A percentile compares a stretch with the other conserved stretches of the same genome.
Evolutionary conservation across 495 filamentous ascomycete species (phyloP).

Genomic region (Penicillium alfredii): DNA sequence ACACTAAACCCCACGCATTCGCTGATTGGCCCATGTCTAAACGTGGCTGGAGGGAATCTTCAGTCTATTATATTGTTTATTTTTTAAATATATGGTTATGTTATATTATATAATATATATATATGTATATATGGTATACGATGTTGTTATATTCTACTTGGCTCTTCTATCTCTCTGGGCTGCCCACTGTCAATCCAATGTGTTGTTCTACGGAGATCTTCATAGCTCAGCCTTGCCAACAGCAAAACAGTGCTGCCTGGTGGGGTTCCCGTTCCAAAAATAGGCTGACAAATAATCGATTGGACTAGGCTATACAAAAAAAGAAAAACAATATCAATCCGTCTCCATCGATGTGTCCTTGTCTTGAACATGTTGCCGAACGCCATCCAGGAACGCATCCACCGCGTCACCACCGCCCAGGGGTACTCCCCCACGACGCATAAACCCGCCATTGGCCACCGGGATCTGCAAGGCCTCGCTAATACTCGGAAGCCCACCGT

Average conservation of each 20-base stretch:
- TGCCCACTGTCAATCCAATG: too few species aligned
- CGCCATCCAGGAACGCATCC: constrained; percentile 81
- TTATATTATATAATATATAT: too few species aligned
- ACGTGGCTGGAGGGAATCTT: too few species aligned
- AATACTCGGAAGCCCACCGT: constrained; percentile 88
- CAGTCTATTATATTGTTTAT: too few species aligned
- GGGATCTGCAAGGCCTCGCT: constrained; percentile 76
- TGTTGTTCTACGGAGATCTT: too few species aligned
- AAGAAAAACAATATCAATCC: too few species aligned
- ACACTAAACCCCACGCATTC: too few species aligned
- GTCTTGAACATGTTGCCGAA: constrained; percentile 65
- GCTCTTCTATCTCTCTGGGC: too few species aligned
- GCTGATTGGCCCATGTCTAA: too few species aligned
- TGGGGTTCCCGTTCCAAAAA: constrained; percentile 19
- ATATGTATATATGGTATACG: too few species aligned
- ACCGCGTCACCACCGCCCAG: constrained; percentile 86
- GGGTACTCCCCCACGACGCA: constrained; percentile 64
- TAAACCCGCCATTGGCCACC: constrained; percentile 75
- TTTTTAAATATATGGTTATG: too few species aligned
- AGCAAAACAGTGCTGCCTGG: constrained; percentile 19
- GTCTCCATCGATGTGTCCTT: constrained; percentile 42
- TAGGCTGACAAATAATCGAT: constrained; percentile 12
- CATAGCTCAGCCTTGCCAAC: constrained; percentile 9
- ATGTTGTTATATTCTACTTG: too few species aligned
- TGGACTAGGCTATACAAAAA: constrained; percentile 1